Evolutionary conservation across 768 basidiomycete genomes (phyloP), one percentile per base, ranked within the genome.

Genomic region (Tricholoma saponaceum): DNA sequence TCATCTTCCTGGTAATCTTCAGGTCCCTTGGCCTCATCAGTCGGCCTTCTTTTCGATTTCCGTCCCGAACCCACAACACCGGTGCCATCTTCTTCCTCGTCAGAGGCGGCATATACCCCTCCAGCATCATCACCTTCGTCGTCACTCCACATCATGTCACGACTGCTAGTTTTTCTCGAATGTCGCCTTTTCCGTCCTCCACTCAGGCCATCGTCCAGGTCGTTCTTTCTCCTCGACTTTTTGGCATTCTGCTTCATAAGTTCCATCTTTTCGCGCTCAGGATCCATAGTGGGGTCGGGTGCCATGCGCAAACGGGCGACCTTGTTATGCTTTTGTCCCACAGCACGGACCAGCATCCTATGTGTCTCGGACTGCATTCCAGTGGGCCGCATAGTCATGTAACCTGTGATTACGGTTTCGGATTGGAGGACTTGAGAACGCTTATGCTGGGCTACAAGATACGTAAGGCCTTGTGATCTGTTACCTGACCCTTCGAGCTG

Each of bases 321-420:
- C 67, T 90, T 90, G 71, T 79, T 87, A 72, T 95, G 89, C 70
- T 89, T 88, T 66, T 93, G 89, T 30, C 88, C 89, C 7, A 94
- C 90, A 37, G 90, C 86, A 35, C 87, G 85, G 6, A 93, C 94
- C 37, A 95, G 79, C 83, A 92, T 88, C 52, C 89, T 84, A 70
- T 96, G 93, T 13, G 91, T 91, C 70, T 90, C 88, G 4, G 89
- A 90, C 67, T 93, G 88, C 88, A 95, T 93, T 58, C 90, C 89
- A 3, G 91, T 90, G 2, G 94, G 94, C 2, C 88, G 86, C 58
- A 96, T 76, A 41, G 84, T 80, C 83, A 95, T 87, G 65, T 86
- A 84, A 39, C 93, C 93, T 2, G 90, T 89, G 56, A 95, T 78
- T 58, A 88, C 76, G 2, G 90, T 87, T 67, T 95, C 92, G 23